Percentiles rank a stretch among this genome's conserved stretches.
Evolutionary conservation across 306 rosid species (phyloP).

Genomic region (Astragalus membranaceus): DNA sequence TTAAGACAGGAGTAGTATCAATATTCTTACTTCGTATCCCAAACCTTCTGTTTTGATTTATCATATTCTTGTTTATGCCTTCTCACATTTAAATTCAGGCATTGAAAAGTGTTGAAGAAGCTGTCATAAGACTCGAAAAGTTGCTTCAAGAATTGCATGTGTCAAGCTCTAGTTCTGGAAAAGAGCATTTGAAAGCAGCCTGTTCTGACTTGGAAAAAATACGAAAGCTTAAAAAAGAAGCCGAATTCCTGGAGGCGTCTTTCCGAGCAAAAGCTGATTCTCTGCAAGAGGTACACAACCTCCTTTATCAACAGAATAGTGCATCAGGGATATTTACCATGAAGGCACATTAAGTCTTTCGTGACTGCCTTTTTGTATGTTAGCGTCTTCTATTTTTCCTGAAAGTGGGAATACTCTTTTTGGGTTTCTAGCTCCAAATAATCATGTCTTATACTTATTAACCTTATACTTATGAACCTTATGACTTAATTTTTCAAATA

Average conservation of each 20-base stretch:
- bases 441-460: too few species aligned
- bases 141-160: conserved; percentile 88
- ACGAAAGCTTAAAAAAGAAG: conserved; percentile 91
- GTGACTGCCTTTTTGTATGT: not conserved
- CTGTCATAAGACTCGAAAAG: conserved; percentile 75
- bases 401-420: not conserved
- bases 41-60: not conserved
- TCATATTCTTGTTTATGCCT: conserved; percentile 2
- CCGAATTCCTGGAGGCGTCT: conserved; percentile 94
- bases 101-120: conserved; percentile 84
- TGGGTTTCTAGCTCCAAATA: not conserved
- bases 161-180: conserved; percentile 75
- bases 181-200: conserved; percentile 94
- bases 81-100: conserved; percentile 54
- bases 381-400: not conserved
- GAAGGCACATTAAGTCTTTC: conserved; percentile 7
- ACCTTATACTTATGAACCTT: too few species aligned
- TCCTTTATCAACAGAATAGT: conserved; percentile 9
- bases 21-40: not conserved
- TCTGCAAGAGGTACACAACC: conserved; percentile 57
- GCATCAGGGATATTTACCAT: not conserved
- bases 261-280: conserved; percentile 92
- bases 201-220: conserved; percentile 97
- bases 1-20: not conserved
- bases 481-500: not conserved